Conservation (phyloP, 352 stramenopile species). For the Phytophthora chlamydospora region DNA sequence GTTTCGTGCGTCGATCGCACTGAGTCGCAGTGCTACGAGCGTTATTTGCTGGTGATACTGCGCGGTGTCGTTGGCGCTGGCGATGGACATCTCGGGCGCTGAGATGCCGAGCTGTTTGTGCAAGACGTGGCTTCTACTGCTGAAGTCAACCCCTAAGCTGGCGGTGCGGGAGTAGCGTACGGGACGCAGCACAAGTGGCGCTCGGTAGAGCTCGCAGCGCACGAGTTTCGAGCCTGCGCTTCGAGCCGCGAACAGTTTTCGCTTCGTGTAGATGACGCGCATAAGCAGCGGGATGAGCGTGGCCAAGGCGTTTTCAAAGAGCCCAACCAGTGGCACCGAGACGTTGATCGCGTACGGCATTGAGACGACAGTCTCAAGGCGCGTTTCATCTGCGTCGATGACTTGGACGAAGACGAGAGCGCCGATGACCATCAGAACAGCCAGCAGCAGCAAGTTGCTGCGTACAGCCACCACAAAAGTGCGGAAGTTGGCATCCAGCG, state of each 20-base stretch:
- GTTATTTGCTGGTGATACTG: conserved; percentile 42
- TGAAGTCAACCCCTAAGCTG: conserved; percentile 9
- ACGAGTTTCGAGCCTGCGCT: conserved; percentile 37
- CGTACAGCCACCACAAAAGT: conserved; percentile 34
- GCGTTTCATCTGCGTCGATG: conserved; percentile 29
- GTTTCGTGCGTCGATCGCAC: conserved; percentile 30
- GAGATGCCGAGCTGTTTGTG: conserved; percentile 33
- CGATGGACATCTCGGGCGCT: conserved; percentile 19
- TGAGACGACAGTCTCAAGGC: conserved; percentile 2
- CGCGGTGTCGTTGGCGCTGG: conserved; percentile 24
- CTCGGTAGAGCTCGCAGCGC: conserved; percentile 41
- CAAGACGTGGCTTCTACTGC: conserved; percentile 14
- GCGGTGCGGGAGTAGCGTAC: conserved; percentile 18
- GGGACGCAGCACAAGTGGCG: conserved; percentile 33
- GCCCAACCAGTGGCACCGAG: conserved; percentile 34
- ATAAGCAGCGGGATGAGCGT: conserved; percentile 47
- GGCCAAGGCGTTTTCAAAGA: conserved; percentile 49
- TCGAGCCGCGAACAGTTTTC: conserved; percentile 32
- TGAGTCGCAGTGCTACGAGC: conserved; percentile 39
- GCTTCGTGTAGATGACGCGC: conserved; percentile 39
- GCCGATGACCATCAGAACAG: conserved; percentile 23
- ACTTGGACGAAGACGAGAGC: conserved; percentile 27
- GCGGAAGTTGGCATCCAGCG: conserved; percentile 48
- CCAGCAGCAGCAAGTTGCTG: conserved; percentile 24
- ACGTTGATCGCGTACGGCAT: conserved; percentile 24